Conservation (phyloP, 2,329 filamentous ascomycete genomes). For the Rhytidhysteron rufulum region DNA sequence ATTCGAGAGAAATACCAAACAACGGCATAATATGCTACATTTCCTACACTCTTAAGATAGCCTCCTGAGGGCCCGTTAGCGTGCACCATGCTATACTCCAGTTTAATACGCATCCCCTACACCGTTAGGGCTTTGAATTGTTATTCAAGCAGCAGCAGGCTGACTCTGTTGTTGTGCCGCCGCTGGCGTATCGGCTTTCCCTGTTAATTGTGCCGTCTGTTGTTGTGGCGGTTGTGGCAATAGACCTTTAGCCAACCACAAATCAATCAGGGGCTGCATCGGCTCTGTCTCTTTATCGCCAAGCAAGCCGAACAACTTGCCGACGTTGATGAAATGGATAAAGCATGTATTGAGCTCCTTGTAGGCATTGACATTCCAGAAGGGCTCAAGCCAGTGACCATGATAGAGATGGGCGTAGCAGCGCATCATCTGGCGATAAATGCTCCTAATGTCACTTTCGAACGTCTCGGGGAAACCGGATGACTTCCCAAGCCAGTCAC, state of each 20-base stretch:
- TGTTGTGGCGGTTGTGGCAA: slow-evolving; percentile 56
- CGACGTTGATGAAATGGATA: slow-evolving; percentile 55
- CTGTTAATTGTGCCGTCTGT: slow-evolving; percentile 1
- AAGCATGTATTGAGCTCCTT: slow-evolving; percentile 53
- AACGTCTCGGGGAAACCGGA: slow-evolving; percentile 61
- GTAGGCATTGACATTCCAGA: slow-evolving; percentile 47
- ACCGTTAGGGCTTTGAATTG: too few relatives aligned
- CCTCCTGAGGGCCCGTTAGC: too few relatives aligned
- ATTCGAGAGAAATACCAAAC: too few relatives aligned
- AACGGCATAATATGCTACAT: too few relatives aligned
- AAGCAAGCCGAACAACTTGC: slow-evolving; percentile 74
- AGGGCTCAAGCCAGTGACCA: slow-evolving; percentile 48
- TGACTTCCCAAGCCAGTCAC: slow-evolving; percentile 83
- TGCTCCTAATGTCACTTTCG: slow-evolving; percentile 72
- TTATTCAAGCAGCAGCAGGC: too few relatives aligned
- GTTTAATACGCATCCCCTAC: too few relatives aligned
- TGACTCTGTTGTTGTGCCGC: slow-evolving; percentile 5
- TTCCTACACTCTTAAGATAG: too few relatives aligned
- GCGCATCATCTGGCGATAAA: slow-evolving; percentile 54
- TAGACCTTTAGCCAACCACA: slow-evolving; percentile 85
- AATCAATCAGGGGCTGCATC: slow-evolving; percentile 89
- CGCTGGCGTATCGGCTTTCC: slow-evolving; percentile 3
- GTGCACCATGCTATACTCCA: too few relatives aligned
- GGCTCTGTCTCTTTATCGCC: slow-evolving; percentile 88
- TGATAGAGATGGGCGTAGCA: slow-evolving; percentile 53